Evolutionary conservation across 2,329 filamentous ascomycete species (phyloP).

Genomic region (Emergomyces orientalis): DNA sequence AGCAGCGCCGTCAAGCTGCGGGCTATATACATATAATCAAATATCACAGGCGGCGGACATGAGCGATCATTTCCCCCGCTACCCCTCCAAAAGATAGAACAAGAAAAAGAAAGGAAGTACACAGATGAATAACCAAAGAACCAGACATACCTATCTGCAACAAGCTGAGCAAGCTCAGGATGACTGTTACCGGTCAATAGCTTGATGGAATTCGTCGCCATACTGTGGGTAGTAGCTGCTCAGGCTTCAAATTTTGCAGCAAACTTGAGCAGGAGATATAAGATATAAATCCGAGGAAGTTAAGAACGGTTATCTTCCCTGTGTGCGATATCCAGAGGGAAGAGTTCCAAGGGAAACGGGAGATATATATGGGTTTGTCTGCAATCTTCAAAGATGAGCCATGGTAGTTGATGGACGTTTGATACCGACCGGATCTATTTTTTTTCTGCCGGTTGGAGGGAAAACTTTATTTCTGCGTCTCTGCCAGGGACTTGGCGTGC

Average conservation of each 20-base stretch:
- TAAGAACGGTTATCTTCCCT: not conserved
- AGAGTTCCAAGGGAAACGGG: not conserved
- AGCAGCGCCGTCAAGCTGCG: not conserved
- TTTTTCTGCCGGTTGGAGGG: not conserved
- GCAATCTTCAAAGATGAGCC: not conserved
- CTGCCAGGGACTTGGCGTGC: not conserved
- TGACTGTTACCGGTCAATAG: conserved; percentile 67
- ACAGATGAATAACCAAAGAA: conserved; percentile 8
- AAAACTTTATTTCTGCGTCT: conserved; percentile 1
- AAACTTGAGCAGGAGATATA: not conserved
- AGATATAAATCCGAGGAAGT: not conserved
- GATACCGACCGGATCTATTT: not conserved
- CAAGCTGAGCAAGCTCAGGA: conserved; percentile 59
- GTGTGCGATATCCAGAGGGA: not conserved
- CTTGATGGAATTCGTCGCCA: conserved; percentile 68
- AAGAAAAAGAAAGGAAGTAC: not conserved
- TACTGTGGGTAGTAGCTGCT: conserved; percentile 25
- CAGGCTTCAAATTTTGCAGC: not conserved
- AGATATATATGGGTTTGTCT: not conserved
- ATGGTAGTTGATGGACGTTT: not conserved
- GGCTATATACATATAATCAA: not conserved
- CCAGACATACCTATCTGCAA: conserved; percentile 52
- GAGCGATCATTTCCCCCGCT: not conserved
- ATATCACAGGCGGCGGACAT: not conserved
- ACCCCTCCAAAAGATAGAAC: not conserved